Evolutionary conservation across 2,329 filamentous ascomycete species (phyloP), one percentile per base, ranked within the genome.

Genomic region (Gaeumannomyces tritici): DNA sequence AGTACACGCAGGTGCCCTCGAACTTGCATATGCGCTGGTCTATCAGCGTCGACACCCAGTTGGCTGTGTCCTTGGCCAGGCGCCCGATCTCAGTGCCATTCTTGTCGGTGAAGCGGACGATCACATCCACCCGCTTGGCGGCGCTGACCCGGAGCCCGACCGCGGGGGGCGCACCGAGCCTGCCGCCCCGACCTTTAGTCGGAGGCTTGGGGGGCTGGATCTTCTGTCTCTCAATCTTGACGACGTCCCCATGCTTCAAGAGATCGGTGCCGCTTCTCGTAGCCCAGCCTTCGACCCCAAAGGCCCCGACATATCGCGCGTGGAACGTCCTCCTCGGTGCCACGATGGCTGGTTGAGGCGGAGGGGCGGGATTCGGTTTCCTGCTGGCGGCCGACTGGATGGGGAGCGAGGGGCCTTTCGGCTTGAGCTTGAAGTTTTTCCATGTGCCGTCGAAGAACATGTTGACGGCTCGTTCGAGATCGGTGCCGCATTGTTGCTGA

Each of bases 261-360:
- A 97, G 72, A 51, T 84, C 85, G 3, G 76, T 77, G 0, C 93
- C 93, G 72, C 91, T 97, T 68, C 88, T 86, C 4, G 93, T 98
- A 7, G 91, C 88, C 95, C 95, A 99, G 5, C 88, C 95, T 62
- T 89, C 91, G 5, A 90, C 92, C 11, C 95, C 95, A 74, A 98
- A 95, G 0, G 92, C 91, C 24, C 95, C 95, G 64, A 98, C 84
- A 69, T 98, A 99, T 69, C 95, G 76, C 42, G 70, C 73, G 3
- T 72, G 69, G 42, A 51, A 51, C 42, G 42, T n/a, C 42, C 27
- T 11, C 12, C 12, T 29, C 8, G n/a, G 56, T 57, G 33, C 27
- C 21, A 13, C 21, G 27, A 61, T 47, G 12, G 12, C 31, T 51
- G 55, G 33, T 24, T 51, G 42, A 24, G 42, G 42, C n/a, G 42